Conservation (phyloP, 257 asterid genomes). For the Paulownia fortunei region DNA sequence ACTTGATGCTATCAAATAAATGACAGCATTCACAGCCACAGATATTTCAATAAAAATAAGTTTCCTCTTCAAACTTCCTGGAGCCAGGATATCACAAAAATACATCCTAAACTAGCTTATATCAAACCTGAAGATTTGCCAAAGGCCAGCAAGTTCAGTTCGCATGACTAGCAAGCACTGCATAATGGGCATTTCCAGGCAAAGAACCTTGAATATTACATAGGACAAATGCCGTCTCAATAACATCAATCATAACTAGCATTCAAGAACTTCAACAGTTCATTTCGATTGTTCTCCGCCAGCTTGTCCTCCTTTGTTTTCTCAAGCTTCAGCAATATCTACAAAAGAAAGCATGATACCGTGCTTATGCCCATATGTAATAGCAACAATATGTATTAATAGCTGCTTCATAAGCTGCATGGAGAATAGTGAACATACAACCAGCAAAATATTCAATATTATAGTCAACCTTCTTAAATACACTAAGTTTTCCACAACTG, state of each 20-base stretch:
- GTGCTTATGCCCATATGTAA: slow-evolving; percentile 14
- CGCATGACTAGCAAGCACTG: slow-evolving; percentile 14
- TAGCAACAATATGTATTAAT: background rate
- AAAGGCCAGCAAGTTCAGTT: background rate
- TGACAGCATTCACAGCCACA: background rate
- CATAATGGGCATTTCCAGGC: background rate
- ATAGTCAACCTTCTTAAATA: background rate
- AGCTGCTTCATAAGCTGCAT: background rate
- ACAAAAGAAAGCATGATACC: slow-evolving; percentile 25
- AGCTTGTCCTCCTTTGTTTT: slow-evolving; percentile 95
- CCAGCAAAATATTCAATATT: background rate
- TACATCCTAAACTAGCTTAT: slow-evolving; percentile 1
- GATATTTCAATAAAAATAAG: background rate
- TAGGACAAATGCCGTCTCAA: background rate
- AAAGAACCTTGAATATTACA: slow-evolving; percentile 10
- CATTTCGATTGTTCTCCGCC: slow-evolving; percentile 88
- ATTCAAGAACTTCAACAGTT: slow-evolving; percentile 90
- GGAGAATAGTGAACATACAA: slow-evolving; percentile 13
- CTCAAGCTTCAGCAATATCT: slow-evolving; percentile 90
- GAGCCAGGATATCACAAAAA: background rate
- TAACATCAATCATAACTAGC: slow-evolving; percentile 83
- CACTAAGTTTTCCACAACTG: background rate
- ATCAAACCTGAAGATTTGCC: background rate
- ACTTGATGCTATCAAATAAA: background rate
- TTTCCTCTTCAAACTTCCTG: background rate